phyloP scores from a whole-genome alignment of 768 basidiomycete species.

The Hortiboletus campestris region DNA sequence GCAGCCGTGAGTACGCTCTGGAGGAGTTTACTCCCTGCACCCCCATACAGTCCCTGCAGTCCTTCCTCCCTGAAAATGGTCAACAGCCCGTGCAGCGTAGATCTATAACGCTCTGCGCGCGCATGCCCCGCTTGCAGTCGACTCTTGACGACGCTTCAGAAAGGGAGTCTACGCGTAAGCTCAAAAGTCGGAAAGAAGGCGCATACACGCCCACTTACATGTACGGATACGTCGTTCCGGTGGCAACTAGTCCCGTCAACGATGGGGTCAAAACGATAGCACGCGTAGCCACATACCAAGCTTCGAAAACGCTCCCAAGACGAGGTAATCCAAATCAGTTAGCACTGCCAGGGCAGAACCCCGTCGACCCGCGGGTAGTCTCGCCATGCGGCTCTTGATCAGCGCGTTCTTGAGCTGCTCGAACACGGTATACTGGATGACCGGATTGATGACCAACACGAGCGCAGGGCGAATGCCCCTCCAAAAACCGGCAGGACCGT shows the following conservation, averaged over 20 bases:
- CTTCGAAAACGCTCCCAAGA: slow-evolving; percentile 93
- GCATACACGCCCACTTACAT: slow-evolving; percentile 43
- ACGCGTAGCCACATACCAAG: slow-evolving; percentile 48
- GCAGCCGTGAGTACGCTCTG: slow-evolving; percentile 94
- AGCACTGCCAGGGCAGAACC: slow-evolving; percentile 49
- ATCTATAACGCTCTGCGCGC: slow-evolving; percentile 67
- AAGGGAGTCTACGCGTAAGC: not conserved
- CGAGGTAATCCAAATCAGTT: slow-evolving; percentile 87
- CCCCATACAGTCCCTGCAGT: slow-evolving; percentile 80
- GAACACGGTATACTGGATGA: slow-evolving; percentile 90
- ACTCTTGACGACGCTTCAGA: slow-evolving; percentile 64
- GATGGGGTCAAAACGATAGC: not conserved
- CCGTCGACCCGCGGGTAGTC: slow-evolving; percentile 46
- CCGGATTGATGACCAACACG: slow-evolving; percentile 90
- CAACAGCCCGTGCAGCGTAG: slow-evolving; percentile 72
- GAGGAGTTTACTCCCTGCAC: slow-evolving; percentile 81
- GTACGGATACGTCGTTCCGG: slow-evolving; percentile 68
- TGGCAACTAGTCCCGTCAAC: slow-evolving; percentile 39
- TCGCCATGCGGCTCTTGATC: slow-evolving; percentile 57
- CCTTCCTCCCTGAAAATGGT: slow-evolving; percentile 80
- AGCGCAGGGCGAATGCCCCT: slow-evolving; percentile 93
- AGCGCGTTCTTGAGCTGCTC: slow-evolving; percentile 92
- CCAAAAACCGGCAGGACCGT: slow-evolving; percentile 82
- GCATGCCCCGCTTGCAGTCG: slow-evolving; percentile 75
- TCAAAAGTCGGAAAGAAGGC: not conserved